Evolutionary conservation across 208 protist genomes (phyloP).

Genomic region (Polymyxa betae): DNA sequence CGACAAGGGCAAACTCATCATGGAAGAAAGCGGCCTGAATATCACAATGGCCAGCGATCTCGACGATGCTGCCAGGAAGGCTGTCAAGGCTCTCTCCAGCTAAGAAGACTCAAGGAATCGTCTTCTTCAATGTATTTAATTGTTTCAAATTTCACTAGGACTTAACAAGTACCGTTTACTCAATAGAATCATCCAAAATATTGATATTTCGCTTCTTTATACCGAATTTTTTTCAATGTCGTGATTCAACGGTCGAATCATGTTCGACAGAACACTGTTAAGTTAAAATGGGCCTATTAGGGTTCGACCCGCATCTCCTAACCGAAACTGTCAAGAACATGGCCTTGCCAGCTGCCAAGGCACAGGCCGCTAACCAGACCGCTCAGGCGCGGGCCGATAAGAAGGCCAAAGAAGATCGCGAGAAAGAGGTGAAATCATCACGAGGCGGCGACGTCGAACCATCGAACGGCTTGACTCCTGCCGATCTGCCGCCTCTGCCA

Average conservation of each 20-base stretch:
- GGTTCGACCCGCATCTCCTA: slow-evolving; percentile 20
- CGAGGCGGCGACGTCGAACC: slow-evolving; percentile 34
- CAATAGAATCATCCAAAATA: too few species aligned
- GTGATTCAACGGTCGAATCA: too few species aligned
- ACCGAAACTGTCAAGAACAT: slow-evolving; percentile 40
- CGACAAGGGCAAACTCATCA: slow-evolving; percentile 81
- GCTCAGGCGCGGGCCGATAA: slow-evolving; percentile 13
- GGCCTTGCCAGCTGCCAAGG: slow-evolving; percentile 21
- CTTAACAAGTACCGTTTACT: too few species aligned
- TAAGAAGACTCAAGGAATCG: too few species aligned
- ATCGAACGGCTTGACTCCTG: neutral
- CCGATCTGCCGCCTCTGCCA: slow-evolving; percentile 3
- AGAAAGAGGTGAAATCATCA: slow-evolving; percentile 8
- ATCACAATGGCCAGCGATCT: slow-evolving; percentile 62
- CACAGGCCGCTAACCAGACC: slow-evolving; percentile 45
- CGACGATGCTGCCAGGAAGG: slow-evolving; percentile 63
- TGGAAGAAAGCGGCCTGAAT: slow-evolving; percentile 60
- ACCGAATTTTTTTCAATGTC: too few species aligned
- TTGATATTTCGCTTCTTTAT: too few species aligned
- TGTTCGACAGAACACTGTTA: too few species aligned
- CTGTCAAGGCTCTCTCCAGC: slow-evolving; percentile 55
- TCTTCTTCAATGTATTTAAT: too few species aligned
- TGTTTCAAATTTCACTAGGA: too few species aligned
- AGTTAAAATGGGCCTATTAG: neutral
- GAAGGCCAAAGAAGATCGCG: neutral